These are phyloP conservation scores for Heterobasidion irregulare DNA, from an alignment of 1,284 basidiomycete species.

Conservation along the genomic window DNA sequence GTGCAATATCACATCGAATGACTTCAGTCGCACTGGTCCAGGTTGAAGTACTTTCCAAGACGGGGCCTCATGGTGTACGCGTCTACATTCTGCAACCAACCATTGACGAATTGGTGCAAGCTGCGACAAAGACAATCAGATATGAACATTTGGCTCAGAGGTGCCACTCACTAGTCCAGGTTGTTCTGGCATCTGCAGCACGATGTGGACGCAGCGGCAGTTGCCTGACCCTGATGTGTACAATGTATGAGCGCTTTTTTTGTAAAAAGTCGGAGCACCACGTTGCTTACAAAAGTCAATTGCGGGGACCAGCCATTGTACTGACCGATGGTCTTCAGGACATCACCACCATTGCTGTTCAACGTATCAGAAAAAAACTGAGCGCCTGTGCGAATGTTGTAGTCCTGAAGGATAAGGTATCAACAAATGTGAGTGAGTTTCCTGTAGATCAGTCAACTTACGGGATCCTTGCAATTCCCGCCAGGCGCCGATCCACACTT, in stretches of 20 bases:
- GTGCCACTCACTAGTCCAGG: conserved; percentile 56
- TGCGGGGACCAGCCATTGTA: conserved; percentile 77
- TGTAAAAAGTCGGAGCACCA: background rate
- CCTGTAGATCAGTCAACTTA: conserved; percentile 23
- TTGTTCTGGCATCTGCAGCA: conserved; percentile 77
- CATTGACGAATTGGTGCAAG: conserved; percentile 71
- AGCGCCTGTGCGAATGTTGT: conserved; percentile 59
- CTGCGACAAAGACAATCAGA: conserved; percentile 35
- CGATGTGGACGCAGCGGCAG: conserved; percentile 37
- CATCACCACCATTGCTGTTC: conserved; percentile 41
- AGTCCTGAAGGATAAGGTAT: conserved; percentile 36
- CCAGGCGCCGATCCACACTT: conserved; percentile 66
- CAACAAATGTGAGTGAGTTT: conserved; percentile 1
- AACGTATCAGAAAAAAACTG: conserved; percentile 53
- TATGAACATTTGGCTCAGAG: background rate
- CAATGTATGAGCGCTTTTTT: background rate
- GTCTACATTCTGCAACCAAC: conserved; percentile 64
- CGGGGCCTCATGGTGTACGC: conserved; percentile 35
- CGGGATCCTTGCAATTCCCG: conserved; percentile 59
- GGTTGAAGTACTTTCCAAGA: conserved; percentile 67
- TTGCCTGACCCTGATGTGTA: conserved; percentile 40
- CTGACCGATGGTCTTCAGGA: conserved; percentile 55
- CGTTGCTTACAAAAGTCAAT: conserved; percentile 49
- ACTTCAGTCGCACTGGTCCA: conserved; percentile 35
- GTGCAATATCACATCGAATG: background rate